Percentiles rank a stretch among this genome's conserved stretches.
Evolutionary conservation across 2,329 filamentous ascomycete species (phyloP).

Genomic region (Colletotrichum australisinense): DNA sequence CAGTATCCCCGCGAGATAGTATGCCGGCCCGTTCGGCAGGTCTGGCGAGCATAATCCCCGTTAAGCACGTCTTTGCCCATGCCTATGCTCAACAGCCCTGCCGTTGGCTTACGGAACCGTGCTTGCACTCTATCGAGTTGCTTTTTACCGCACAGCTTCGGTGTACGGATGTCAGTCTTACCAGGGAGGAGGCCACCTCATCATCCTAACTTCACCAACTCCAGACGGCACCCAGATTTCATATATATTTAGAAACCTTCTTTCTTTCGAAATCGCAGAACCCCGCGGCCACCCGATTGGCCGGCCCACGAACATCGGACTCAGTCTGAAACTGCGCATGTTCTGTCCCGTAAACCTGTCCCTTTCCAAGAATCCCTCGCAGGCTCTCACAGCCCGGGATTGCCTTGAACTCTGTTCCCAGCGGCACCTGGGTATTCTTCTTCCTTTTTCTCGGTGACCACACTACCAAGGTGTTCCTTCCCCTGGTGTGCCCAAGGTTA

Average conservation of each 20-base stretch:
- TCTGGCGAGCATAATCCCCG: background rate
- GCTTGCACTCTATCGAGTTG: background rate
- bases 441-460: background rate
- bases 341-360: background rate
- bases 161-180: background rate
- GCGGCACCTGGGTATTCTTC: background rate
- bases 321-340: background rate
- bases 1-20: background rate
- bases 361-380: too few species aligned
- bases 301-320: background rate
- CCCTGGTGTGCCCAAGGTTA: background rate
- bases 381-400: background rate
- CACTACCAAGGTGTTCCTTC: too few species aligned
- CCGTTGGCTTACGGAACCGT: background rate
- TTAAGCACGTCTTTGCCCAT: too few species aligned
- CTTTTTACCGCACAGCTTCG: background rate
- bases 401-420: background rate
- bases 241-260: background rate
- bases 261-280: background rate
- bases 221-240: background rate
- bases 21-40: background rate
- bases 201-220: background rate
- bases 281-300: background rate
- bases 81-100: background rate
- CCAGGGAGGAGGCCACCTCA: background rate